Evolutionary conservation across 2,329 filamentous ascomycete genomes (phyloP).

Genomic region (Xylaria sp.): DNA sequence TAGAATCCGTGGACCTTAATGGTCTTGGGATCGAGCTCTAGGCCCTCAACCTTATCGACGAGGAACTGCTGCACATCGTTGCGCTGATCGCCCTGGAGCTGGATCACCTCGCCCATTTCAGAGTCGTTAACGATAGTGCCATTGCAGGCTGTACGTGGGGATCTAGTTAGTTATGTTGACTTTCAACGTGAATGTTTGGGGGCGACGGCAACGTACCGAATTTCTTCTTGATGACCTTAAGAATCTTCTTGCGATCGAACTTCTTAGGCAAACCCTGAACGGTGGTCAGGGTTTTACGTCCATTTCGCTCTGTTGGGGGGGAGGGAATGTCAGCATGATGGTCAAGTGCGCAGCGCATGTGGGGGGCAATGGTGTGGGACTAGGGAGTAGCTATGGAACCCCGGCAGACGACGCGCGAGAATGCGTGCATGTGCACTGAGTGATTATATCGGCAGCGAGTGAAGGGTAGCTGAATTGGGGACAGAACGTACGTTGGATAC

Average conservation of each 20-base stretch:
- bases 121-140: constrained; percentile 96
- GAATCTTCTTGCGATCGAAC: constrained; percentile 99
- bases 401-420: constrained; percentile 15
- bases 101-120: constrained; percentile 99
- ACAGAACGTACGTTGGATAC: constrained; percentile 88
- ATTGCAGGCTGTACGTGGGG: constrained; percentile 83
- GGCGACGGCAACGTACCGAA: constrained; percentile 68
- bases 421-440: constrained; percentile 11
- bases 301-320: constrained; percentile 89
- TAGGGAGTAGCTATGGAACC: constrained; percentile 12
- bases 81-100: constrained; percentile 99
- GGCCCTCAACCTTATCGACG: constrained; percentile 92
- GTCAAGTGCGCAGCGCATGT: constrained; percentile 20
- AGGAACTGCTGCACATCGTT: constrained; percentile 99
- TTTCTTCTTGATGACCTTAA: constrained; percentile 99
- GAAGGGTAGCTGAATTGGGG: not conserved
- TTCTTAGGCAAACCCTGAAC: constrained; percentile 99
- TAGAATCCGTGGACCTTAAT: constrained; percentile 86
- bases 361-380: constrained; percentile 25
- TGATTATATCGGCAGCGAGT: not conserved
- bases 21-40: constrained; percentile 94
- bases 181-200: not conserved
- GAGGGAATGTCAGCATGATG: constrained; percentile 54
- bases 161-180: constrained; percentile 13
- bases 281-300: constrained; percentile 99